phyloP scores from a whole-genome alignment of 108 stramenopile genomes.

The Pseudonitzschia pungens region DNA sequence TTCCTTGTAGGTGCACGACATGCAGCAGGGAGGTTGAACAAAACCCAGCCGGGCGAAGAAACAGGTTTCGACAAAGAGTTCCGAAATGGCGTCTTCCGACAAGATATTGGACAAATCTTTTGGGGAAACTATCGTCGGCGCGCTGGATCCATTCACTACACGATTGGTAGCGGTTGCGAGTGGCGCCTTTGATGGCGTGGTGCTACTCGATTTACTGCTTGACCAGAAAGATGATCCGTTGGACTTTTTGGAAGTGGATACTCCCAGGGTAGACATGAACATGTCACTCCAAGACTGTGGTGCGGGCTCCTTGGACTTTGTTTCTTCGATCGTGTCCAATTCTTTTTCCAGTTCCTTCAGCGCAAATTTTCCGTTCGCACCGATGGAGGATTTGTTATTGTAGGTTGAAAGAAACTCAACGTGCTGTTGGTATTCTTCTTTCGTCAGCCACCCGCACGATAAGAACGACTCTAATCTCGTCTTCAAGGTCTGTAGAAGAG shows the following conservation, averaged over 20 bases:
- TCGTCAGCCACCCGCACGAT: constrained; percentile 28
- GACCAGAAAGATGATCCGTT: not conserved
- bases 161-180: constrained; percentile 12
- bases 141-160: not conserved
- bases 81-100: constrained; percentile 33
- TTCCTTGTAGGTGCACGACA: constrained; percentile 61
- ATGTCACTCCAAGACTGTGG: constrained; percentile 11
- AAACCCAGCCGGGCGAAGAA: constrained; percentile 85
- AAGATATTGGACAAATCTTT: constrained; percentile 12
- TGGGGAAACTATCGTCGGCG: constrained; percentile 9
- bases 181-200: not conserved
- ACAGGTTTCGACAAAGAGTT: constrained; percentile 62
- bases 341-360: constrained; percentile 21
- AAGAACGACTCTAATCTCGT: constrained; percentile 18
- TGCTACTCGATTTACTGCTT: not conserved
- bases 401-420: constrained; percentile 18
- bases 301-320: constrained; percentile 13
- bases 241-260: not conserved
- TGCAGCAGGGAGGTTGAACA: constrained; percentile 72
- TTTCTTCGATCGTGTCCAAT: constrained; percentile 25
- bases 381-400: constrained; percentile 7
- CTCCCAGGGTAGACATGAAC: not conserved
- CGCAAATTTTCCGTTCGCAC: constrained; percentile 14
- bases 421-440: constrained; percentile 33
- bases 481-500: constrained; percentile 13